Evolutionary conservation across 2,329 filamentous ascomycete species (phyloP).

Genomic region (Didymellaceae sp.): DNA sequence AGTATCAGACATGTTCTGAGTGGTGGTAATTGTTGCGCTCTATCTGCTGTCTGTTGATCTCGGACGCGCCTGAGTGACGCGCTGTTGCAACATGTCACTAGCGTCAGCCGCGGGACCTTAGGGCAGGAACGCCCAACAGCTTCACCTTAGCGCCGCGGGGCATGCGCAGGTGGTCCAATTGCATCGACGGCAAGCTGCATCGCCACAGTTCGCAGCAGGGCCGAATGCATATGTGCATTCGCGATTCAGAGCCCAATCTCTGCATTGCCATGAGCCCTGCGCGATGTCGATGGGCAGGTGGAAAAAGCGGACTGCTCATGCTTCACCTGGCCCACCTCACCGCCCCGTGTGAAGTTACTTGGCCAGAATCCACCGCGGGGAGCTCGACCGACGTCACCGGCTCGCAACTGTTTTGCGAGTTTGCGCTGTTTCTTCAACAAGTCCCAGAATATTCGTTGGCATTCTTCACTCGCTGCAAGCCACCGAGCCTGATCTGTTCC

Average conservation of each 20-base stretch:
- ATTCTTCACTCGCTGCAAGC: slow-evolving; percentile 17
- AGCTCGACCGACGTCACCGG: slow-evolving; percentile 17
- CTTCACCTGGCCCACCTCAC: slow-evolving; percentile 14
- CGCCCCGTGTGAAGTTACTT: slow-evolving; percentile 13
- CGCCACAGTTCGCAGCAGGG: neutral
- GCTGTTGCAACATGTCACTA: slow-evolving; percentile 15
- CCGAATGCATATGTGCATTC: slow-evolving; percentile 8
- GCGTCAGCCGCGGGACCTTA: slow-evolving; percentile 7
- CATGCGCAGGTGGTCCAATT: slow-evolving; percentile 7
- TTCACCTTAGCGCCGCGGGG: slow-evolving; percentile 15
- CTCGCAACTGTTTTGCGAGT: slow-evolving; percentile 3
- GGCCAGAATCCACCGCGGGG: slow-evolving; percentile 15
- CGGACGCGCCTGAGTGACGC: slow-evolving; percentile 17
- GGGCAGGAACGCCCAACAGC: slow-evolving; percentile 21
- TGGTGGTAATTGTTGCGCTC: slow-evolving; percentile 8
- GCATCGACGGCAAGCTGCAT: slow-evolving; percentile 1
- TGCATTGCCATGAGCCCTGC: slow-evolving; percentile 10
- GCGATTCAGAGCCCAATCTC: slow-evolving; percentile 1
- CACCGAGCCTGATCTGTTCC: slow-evolving; percentile 19
- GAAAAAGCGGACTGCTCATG: slow-evolving; percentile 1
- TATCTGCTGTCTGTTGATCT: slow-evolving; percentile 12
- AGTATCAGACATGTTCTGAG: slow-evolving; percentile 42
- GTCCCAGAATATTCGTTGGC: slow-evolving; percentile 11
- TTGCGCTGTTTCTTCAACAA: slow-evolving; percentile 16
- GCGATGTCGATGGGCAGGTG: slow-evolving; percentile 3